Evolutionary conservation across 192 early-diverging fungal species (phyloP).

Genomic region (Spizellomyces punctatus): DNA sequence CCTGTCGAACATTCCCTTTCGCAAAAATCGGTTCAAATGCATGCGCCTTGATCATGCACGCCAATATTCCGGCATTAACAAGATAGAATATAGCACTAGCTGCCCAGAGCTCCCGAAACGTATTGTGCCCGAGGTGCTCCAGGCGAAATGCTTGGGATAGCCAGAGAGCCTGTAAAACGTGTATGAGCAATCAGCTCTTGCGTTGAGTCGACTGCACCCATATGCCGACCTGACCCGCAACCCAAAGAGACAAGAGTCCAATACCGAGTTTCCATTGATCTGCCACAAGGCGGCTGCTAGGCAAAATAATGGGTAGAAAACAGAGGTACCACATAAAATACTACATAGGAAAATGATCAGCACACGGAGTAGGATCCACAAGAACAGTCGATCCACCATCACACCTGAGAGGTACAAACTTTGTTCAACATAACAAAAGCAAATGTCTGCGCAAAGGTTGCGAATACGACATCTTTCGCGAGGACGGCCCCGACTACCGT

Average conservation of each 20-base stretch:
- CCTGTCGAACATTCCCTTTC: neutral
- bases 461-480: slow-evolving; percentile 79
- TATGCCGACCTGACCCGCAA: slow-evolving; percentile 60
- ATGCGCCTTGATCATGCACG: slow-evolving; percentile 13
- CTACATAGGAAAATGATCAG: slow-evolving; percentile 42
- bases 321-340: slow-evolving; percentile 99
- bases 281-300: slow-evolving; percentile 54
- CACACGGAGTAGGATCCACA: no score
- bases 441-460: slow-evolving; percentile 92
- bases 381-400: neutral
- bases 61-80: slow-evolving; percentile 74
- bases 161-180: slow-evolving; percentile 72
- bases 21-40: slow-evolving; percentile 1
- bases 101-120: slow-evolving; percentile 74
- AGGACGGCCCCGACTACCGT: slow-evolving; percentile 58
- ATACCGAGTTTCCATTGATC: slow-evolving; percentile 50
- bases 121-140: slow-evolving; percentile 86
- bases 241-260: slow-evolving; percentile 66
- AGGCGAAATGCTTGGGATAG: slow-evolving; percentile 82
- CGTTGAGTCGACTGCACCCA: slow-evolving; percentile 15
- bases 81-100: slow-evolving; percentile 73
- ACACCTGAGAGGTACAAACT: slow-evolving; percentile 89
- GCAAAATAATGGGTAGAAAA: slow-evolving; percentile 85
- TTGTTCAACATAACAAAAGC: slow-evolving; percentile 96
- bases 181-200: slow-evolving; percentile 20